These are phyloP conservation scores for Meira miltonrushii DNA, from an alignment of 1,284 basidiomycete species.

Conservation along the genomic window DNA sequence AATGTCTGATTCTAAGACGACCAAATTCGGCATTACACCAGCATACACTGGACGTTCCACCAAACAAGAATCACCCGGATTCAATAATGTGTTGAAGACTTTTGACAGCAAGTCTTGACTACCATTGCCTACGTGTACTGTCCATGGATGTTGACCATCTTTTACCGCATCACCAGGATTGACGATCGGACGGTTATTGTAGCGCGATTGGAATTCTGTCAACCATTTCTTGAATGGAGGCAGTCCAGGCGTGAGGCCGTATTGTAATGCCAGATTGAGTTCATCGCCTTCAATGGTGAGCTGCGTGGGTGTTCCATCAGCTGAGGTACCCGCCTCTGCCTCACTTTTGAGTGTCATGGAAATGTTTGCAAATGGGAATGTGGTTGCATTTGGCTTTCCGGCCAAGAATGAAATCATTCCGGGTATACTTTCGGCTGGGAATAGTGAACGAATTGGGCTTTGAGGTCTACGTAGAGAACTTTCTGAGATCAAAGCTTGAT, in stretches of 20 bases:
- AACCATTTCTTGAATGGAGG: constrained; percentile 65
- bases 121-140: constrained; percentile 52
- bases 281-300: constrained; percentile 49
- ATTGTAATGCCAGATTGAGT: constrained; percentile 52
- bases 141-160: constrained; percentile 58
- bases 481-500: constrained; percentile 6
- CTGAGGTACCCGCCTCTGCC: constrained; percentile 15
- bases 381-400: constrained; percentile 72
- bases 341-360: constrained; percentile 57
- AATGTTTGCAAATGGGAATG: constrained; percentile 80
- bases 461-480: constrained; percentile 14
- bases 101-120: constrained; percentile 64
- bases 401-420: constrained; percentile 73
- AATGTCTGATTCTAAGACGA: constrained; percentile 24
- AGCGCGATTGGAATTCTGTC: constrained; percentile 57
- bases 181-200: constrained; percentile 62
- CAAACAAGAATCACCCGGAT: constrained; percentile 70
- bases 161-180: constrained; percentile 4
- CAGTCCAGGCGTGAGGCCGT: constrained; percentile 68
- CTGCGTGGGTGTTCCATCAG: background rate
- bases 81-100: constrained; percentile 60
- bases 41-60: constrained; percentile 11
- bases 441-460: constrained; percentile 60
- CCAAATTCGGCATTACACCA: constrained; percentile 40
- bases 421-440: constrained; percentile 70